These are phyloP conservation scores for Micromonas commoda DNA, from an alignment of 139 green algal species.

Conservation along the genomic window DNA sequence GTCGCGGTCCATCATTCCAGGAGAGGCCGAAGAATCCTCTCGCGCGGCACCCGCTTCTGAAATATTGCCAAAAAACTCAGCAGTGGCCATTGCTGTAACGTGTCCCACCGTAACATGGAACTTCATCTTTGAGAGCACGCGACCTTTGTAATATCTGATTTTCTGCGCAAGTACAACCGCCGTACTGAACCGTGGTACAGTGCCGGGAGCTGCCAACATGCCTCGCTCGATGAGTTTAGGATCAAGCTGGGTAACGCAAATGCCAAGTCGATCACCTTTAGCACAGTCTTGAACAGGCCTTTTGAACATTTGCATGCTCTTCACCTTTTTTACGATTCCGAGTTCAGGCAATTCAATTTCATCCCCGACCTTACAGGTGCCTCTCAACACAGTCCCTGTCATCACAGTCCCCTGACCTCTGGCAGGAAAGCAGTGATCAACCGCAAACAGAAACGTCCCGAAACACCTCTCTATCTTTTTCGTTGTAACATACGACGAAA, in stretches of 20 bases:
- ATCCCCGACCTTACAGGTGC: conserved; percentile 50
- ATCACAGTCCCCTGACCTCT: conserved; percentile 87
- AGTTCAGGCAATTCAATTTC: conserved; percentile 69
- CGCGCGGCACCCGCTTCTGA: background rate
- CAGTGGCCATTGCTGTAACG: conserved; percentile 61
- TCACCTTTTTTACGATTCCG: conserved; percentile 59
- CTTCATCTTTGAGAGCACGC: conserved; percentile 49
- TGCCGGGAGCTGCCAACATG: conserved; percentile 58
- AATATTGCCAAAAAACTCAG: conserved; percentile 59
- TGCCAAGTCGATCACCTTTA: conserved; percentile 71
- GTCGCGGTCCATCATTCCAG: no score
- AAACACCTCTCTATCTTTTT: conserved; percentile 2
- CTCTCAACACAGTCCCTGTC: conserved; percentile 58
- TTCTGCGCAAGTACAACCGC: conserved; percentile 75
- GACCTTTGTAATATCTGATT: conserved; percentile 60
- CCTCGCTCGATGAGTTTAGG: conserved; percentile 70
- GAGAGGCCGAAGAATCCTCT: background rate
- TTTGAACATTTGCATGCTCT: conserved; percentile 90
- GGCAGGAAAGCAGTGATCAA: conserved; percentile 94
- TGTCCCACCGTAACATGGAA: conserved; percentile 65
- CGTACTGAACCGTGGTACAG: conserved; percentile 53
- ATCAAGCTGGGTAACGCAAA: conserved; percentile 87
- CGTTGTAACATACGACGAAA: background rate
- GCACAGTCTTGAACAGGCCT: conserved; percentile 45
- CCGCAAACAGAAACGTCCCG: conserved; percentile 71